Percentiles rank a stretch among this genome's conserved stretches.
Conservation (phyloP, 2,329 filamentous ascomycete genomes). For the Bipolaris cookei region DNA sequence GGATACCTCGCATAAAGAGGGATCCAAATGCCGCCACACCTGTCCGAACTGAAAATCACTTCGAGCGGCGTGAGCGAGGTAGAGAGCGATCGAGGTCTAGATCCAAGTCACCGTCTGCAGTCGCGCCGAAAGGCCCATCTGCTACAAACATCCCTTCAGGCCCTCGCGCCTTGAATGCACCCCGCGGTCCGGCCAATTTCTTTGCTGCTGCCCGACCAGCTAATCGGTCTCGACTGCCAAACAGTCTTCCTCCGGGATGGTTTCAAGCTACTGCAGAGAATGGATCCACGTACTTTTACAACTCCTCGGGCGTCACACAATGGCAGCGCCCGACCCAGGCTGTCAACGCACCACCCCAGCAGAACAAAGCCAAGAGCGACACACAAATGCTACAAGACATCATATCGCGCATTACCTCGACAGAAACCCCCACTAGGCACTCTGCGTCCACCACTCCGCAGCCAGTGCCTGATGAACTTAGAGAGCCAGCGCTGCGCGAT, state of each 20-base stretch:
- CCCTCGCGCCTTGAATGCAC: conserved; percentile 60
- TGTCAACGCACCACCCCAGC: conserved; percentile 64
- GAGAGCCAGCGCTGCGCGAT: conserved; percentile 57
- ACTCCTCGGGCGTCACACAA: conserved; percentile 71
- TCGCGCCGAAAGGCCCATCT: conserved; percentile 49
- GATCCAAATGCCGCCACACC: conserved; percentile 66
- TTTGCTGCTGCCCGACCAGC: conserved; percentile 61
- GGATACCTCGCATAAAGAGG: conserved; percentile 88
- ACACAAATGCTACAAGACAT: conserved; percentile 78
- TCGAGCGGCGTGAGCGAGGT: conserved; percentile 61
- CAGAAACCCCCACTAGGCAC: conserved; percentile 60
- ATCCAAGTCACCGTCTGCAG: conserved; percentile 53
- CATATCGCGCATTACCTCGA: conserved; percentile 77
- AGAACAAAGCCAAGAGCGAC: conserved; percentile 69
- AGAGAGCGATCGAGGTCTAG: conserved; percentile 58
- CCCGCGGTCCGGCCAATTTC: conserved; percentile 58
- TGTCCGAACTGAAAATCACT: conserved; percentile 59
- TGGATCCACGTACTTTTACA: conserved; percentile 86
- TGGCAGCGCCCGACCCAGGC: conserved; percentile 80
- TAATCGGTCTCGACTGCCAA: conserved; percentile 60
- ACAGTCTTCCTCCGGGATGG: conserved; percentile 81
- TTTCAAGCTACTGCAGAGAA: conserved; percentile 71
- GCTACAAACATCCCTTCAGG: conserved; percentile 52
- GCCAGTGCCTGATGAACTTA: conserved; percentile 61
- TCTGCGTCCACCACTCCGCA: conserved; percentile 70